Conservation (phyloP, 2,329 filamentous ascomycete genomes). For the Calonectria crousiana region DNA sequence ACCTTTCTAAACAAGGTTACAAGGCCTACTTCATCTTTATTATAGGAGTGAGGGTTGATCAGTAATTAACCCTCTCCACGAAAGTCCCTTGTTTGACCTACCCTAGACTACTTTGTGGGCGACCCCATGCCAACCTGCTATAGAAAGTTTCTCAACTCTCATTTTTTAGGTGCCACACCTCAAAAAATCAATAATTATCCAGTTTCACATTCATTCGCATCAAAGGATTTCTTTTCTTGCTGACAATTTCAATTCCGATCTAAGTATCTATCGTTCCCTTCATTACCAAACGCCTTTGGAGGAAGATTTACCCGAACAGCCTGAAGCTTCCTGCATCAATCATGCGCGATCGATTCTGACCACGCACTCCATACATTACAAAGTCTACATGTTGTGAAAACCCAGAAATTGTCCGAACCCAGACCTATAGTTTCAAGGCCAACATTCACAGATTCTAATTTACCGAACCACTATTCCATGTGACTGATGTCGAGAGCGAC, state of each 20-base stretch:
- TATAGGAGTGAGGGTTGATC: too few species aligned
- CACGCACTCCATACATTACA: background rate
- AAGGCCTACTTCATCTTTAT: too few species aligned
- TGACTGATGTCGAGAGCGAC: background rate
- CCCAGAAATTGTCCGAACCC: background rate
- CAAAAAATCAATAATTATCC: background rate
- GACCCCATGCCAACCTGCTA: too few species aligned
- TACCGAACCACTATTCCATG: background rate
- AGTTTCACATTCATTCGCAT: too few species aligned
- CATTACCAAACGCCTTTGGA: background rate
- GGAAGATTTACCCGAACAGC: background rate
- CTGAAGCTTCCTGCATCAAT: background rate
- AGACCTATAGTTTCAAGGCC: too few species aligned
- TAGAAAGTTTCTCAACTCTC: too few species aligned
- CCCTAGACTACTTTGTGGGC: too few species aligned
- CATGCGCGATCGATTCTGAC: background rate
- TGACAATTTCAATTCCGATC: background rate
- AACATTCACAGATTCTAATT: background rate
- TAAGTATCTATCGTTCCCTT: background rate
- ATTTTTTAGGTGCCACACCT: too few species aligned
- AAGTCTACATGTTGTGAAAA: background rate
- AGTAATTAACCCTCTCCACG: too few species aligned
- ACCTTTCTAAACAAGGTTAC: too few species aligned
- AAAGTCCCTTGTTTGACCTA: too few species aligned
- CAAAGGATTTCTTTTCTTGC: background rate